phyloP scores from a whole-genome alignment of 768 basidiomycete genomes.

The Suillus brevipes region DNA sequence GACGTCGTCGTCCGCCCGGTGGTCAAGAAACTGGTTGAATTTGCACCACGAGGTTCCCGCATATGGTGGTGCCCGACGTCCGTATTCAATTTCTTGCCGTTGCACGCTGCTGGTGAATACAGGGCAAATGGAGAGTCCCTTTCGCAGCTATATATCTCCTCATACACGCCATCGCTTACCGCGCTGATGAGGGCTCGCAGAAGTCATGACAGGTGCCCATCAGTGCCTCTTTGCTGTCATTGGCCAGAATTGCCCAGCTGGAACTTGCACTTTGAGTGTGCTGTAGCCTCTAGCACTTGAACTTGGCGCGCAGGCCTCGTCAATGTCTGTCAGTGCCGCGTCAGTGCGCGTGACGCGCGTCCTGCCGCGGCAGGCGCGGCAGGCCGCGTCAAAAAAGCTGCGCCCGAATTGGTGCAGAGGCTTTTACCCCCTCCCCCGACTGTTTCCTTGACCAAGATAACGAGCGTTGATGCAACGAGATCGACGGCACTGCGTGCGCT shows the following conservation, averaged over 20 bases:
- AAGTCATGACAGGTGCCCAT: neutral
- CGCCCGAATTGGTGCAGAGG: neutral
- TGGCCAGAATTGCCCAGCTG: neutral
- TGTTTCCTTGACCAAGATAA: conserved; percentile 2
- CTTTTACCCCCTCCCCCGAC: neutral
- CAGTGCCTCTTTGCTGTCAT: conserved; percentile 2
- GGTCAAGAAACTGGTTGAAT: neutral
- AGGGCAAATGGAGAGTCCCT: neutral
- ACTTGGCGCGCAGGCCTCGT: too few relatives aligned
- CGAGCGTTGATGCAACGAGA: neutral
- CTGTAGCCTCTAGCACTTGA: too few relatives aligned
- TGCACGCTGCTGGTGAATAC: conserved; percentile 14
- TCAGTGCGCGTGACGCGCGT: too few relatives aligned
- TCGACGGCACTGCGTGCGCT: neutral
- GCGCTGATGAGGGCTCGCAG: conserved; percentile 14
- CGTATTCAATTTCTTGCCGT: conserved; percentile 10
- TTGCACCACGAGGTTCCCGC: neutral
- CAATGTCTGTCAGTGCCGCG: too few relatives aligned
- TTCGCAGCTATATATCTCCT: conserved; percentile 7
- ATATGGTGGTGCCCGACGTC: conserved; percentile 15
- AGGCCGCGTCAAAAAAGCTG: too few relatives aligned
- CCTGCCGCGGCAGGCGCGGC: too few relatives aligned
- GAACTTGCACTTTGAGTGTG: too few relatives aligned
- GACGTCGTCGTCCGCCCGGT: neutral
- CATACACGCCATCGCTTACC: conserved; percentile 11